Evolutionary conservation across 192 early-diverging fungal species (phyloP), one percentile per base, ranked within the genome.

Genomic region (Backusella liffmaniae): DNA sequence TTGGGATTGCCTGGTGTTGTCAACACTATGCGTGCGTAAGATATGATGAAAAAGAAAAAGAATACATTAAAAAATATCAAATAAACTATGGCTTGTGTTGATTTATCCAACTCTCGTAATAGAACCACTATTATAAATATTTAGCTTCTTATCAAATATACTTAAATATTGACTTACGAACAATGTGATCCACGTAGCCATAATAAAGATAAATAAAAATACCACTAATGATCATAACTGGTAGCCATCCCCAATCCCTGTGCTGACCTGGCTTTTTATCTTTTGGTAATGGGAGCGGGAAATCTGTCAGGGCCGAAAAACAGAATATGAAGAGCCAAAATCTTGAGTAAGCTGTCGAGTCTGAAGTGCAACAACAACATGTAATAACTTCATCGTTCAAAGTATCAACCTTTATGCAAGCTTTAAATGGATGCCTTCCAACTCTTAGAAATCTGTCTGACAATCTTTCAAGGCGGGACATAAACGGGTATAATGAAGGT

Each of bases 1-100:
- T 79, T 67, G n/a, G 86, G 82, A n/a, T 81, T 80, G 18, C 86
- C 87, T 18, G 87, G 86, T 3, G 37, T 77, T 36, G 70, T 72
- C 44, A 67, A 76, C 5, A 89, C 73, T 41, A 84, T 80, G 32
- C 86, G 73, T 10, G 73, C 70, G 39, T 89, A 89, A 4, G 86
- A 86, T 21, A 81, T 66, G 26, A 82, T 76, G 16, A 82, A 78
- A 41, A 89, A 70, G 12, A 79, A 15, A 16, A 84, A 71, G 6
- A 84, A 51, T 15, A 80, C 67, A 67, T 80, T 76, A 36, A 76
- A 77, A 0, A 83, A 66, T 8, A 80, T 76, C 35, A 86, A 35
- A 62, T 86, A 86, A 26, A 83, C 39, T 49, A 80, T 80, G 7
- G 75, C 75, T 49, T 76, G 70, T 23, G 37, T 34, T 68, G 15